These are phyloP conservation scores for Linanthus parryae DNA, from an alignment of 148 eudicot species.

Conservation along the genomic window DNA sequence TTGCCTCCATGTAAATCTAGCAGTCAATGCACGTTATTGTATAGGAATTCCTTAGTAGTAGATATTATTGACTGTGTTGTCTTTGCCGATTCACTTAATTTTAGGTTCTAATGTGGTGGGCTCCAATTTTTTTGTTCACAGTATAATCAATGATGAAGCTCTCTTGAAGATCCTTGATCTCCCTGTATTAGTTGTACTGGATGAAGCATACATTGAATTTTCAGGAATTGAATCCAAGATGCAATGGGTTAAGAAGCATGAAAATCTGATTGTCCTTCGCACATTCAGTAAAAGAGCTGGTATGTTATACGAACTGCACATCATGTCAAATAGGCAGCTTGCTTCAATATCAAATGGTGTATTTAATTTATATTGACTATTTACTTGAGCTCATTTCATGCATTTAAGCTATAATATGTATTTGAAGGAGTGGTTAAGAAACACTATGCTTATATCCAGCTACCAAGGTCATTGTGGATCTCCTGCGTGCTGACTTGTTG, in stretches of 20 bases:
- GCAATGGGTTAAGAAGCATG: slow-evolving; percentile 92
- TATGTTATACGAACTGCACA: slow-evolving; percentile 20
- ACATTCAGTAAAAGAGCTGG: slow-evolving; percentile 98
- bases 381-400: not conserved
- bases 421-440: no score
- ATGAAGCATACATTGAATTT: slow-evolving; percentile 96
- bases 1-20: no score
- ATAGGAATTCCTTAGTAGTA: no score
- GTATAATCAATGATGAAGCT: slow-evolving; percentile 72
- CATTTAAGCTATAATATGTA: not conserved
- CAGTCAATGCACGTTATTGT: no score
- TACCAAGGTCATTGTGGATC: no score
- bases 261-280: slow-evolving; percentile 89
- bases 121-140: slow-evolving; percentile 23
- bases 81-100: no score
- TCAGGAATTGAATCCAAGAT: slow-evolving; percentile 77
- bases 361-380: not conserved
- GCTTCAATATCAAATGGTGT: not conserved
- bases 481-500: no score
- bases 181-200: slow-evolving; percentile 80
- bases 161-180: slow-evolving; percentile 70
- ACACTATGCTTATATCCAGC: no score
- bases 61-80: no score
- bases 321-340: no score
- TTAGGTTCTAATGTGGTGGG: not conserved